These are phyloP conservation scores for Neurospora discreta DNA, from an alignment of 495 filamentous ascomycete species.

Conservation along the genomic window DNA sequence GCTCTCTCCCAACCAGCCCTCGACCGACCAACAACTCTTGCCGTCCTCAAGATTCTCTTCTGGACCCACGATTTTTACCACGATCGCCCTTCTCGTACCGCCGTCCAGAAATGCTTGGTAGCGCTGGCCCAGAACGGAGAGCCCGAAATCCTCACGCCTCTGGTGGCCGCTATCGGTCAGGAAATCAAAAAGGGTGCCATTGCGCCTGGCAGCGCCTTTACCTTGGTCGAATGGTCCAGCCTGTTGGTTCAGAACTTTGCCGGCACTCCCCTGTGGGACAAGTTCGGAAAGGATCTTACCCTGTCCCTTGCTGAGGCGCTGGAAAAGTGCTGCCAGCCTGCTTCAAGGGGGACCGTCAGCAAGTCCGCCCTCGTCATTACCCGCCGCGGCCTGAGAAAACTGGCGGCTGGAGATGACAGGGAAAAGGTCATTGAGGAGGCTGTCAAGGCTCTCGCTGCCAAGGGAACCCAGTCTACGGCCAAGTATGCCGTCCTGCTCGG, in stretches of 20 bases:
- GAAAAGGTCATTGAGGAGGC: conserved; percentile 50
- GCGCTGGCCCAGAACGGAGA: conserved; percentile 45
- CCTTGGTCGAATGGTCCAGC: conserved; percentile 84
- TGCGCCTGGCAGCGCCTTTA: conserved; percentile 69
- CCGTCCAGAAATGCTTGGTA: conserved; percentile 65
- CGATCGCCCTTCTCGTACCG: conserved; percentile 72
- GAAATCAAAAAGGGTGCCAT: conserved; percentile 68
- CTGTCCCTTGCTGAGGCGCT: conserved; percentile 53
- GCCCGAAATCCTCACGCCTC: conserved; percentile 43
- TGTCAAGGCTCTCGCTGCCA: conserved; percentile 54
- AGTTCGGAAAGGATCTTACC: conserved; percentile 52
- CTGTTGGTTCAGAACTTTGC: conserved; percentile 53
- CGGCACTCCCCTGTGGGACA: conserved; percentile 47
- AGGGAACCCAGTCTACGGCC: conserved; percentile 45
- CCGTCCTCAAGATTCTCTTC: conserved; percentile 61
- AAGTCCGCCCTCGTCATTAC: conserved; percentile 60
- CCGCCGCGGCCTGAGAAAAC: conserved; percentile 58
- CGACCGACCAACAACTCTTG: conserved; percentile 22
- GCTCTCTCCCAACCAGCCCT: conserved; percentile 19
- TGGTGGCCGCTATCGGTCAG: conserved; percentile 44
- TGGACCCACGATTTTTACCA: conserved; percentile 77
- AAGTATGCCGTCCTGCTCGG: conserved; percentile 72
- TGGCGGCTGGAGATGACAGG: conserved; percentile 50
- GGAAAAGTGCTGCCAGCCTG: conserved; percentile 61
- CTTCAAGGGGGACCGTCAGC: conserved; percentile 45